Evolutionary conservation across 805 yeast species (phyloP).

Genomic region (Saccharomyces mikatae): DNA sequence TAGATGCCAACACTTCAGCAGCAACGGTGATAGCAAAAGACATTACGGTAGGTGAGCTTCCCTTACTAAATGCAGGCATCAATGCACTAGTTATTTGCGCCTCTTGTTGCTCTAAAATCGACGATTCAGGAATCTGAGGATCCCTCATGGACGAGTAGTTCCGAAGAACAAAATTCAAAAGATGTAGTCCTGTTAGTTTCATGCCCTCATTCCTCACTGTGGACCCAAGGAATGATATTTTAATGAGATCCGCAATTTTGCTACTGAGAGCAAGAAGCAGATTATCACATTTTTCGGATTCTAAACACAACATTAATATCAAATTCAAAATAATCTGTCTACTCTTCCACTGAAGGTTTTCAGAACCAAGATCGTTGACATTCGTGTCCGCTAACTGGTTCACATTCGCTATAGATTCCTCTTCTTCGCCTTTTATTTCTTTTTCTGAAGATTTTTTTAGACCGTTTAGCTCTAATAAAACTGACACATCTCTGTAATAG

Average conservation of each 20-base stretch:
- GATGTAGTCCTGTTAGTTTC: conserved; percentile 54
- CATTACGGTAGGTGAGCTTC: conserved; percentile 65
- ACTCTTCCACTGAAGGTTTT: conserved; percentile 37
- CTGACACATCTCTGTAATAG: conserved; percentile 36
- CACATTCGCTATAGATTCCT: conserved; percentile 35
- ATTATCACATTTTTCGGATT: conserved; percentile 4
- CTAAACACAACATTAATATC: conserved; percentile 17
- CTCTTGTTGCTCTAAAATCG: conserved; percentile 82
- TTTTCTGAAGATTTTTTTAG: conserved; percentile 27
- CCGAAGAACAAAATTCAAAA: conserved; percentile 56
- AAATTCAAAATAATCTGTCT: conserved; percentile 33
- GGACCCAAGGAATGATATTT: conserved; percentile 72
- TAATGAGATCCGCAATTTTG: conserved; percentile 60
- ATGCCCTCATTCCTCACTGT: conserved; percentile 58
- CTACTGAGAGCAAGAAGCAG: neutral
- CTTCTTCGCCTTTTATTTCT: conserved; percentile 40
- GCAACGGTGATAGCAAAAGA: conserved; percentile 70
- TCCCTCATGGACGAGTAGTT: conserved; percentile 56
- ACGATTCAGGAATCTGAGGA: conserved; percentile 61
- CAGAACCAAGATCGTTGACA: conserved; percentile 6
- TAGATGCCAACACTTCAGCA: conserved; percentile 65
- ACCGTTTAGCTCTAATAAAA: conserved; percentile 32
- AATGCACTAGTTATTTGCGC: conserved; percentile 89
- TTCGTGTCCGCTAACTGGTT: neutral
- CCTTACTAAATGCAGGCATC: conserved; percentile 73